These are phyloP conservation scores for Calonectria crousiana DNA, from an alignment of 2,329 filamentous ascomycete species.

Conservation along the genomic window DNA sequence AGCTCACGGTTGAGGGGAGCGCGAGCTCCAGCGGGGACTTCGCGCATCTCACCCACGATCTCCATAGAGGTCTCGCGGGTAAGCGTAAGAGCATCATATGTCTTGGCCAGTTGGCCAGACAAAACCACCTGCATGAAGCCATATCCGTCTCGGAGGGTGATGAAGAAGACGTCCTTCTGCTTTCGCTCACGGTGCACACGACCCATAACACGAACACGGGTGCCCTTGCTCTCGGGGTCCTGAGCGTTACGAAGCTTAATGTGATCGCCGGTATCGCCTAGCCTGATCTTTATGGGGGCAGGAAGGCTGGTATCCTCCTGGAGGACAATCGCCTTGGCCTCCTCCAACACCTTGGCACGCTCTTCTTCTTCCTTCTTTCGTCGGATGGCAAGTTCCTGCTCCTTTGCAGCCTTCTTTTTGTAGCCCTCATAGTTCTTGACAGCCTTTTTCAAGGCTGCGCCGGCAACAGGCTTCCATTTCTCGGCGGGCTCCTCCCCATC, in stretches of 20 bases:
- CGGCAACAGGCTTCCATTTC: slow-evolving; percentile 45
- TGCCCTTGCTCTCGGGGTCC: slow-evolving; percentile 46
- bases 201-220: slow-evolving; percentile 81
- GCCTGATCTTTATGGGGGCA: slow-evolving; percentile 79
- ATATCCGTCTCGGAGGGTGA: slow-evolving; percentile 86
- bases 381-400: slow-evolving; percentile 38
- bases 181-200: slow-evolving; percentile 84
- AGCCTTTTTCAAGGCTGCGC: slow-evolving; percentile 45
- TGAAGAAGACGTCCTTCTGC: slow-evolving; percentile 88
- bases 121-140: slow-evolving; percentile 72
- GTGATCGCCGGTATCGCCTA: slow-evolving; percentile 61
- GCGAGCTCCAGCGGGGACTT: slow-evolving; percentile 82
- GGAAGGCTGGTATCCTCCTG: slow-evolving; percentile 79
- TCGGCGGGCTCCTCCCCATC: slow-evolving; percentile 50
- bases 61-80: slow-evolving; percentile 89
- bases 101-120: slow-evolving; percentile 82
- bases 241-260: slow-evolving; percentile 46
- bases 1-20: slow-evolving; percentile 89
- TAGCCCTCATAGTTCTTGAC: slow-evolving; percentile 40
- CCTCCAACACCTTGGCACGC: slow-evolving; percentile 38
- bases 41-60: slow-evolving; percentile 85
- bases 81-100: slow-evolving; percentile 90
- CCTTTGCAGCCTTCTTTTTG: slow-evolving; percentile 45
- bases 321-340: slow-evolving; percentile 46
- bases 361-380: slow-evolving; percentile 40